Evolutionary conservation across 2,329 filamentous ascomycete species (phyloP).

Genomic region (Pyrenochaeta sp.): DNA sequence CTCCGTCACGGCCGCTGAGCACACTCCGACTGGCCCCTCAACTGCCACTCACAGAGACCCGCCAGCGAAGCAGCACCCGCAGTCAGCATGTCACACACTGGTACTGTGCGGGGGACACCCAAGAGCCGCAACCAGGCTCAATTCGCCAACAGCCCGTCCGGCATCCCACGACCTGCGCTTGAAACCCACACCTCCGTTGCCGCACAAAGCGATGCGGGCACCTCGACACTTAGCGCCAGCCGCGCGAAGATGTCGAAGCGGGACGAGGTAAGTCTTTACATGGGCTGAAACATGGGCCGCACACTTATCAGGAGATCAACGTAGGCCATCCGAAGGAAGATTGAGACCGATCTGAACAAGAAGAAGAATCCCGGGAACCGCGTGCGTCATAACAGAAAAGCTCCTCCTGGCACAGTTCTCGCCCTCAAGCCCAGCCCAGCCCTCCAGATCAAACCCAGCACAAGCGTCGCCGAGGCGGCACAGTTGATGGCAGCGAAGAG

Average conservation of each 20-base stretch:
- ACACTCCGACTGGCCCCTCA: conserved; percentile 25
- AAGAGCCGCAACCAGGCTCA: conserved; percentile 66
- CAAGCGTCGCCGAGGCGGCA: conserved; percentile 92
- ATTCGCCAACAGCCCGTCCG: conserved; percentile 70
- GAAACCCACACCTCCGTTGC: conserved; percentile 59
- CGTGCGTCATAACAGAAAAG: conserved; percentile 86
- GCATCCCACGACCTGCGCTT: conserved; percentile 75
- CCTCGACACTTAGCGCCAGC: conserved; percentile 85
- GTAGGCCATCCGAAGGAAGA: conserved; percentile 93
- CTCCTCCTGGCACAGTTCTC: conserved; percentile 93
- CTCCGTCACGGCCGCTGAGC: conserved; percentile 22
- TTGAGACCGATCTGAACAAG: conserved; percentile 97
- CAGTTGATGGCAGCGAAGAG: conserved; percentile 99
- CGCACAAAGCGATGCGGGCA: conserved; percentile 64
- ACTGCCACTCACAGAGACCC: conserved; percentile 29
- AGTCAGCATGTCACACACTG: conserved; percentile 64
- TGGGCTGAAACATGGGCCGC: not conserved
- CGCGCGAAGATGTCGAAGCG: conserved; percentile 95
- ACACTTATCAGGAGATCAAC: conserved; percentile 23
- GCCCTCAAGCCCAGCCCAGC: conserved; percentile 94
- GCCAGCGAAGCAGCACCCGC: conserved; percentile 24
- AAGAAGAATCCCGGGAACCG: conserved; percentile 85
- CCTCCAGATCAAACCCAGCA: conserved; percentile 94
- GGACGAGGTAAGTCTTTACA: conserved; percentile 80
- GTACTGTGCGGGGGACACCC: conserved; percentile 75